Percentiles rank a stretch among this genome's conserved stretches.
Evolutionary conservation across 495 filamentous ascomycete species (phyloP).

Genomic region (Darksidea phi): DNA sequence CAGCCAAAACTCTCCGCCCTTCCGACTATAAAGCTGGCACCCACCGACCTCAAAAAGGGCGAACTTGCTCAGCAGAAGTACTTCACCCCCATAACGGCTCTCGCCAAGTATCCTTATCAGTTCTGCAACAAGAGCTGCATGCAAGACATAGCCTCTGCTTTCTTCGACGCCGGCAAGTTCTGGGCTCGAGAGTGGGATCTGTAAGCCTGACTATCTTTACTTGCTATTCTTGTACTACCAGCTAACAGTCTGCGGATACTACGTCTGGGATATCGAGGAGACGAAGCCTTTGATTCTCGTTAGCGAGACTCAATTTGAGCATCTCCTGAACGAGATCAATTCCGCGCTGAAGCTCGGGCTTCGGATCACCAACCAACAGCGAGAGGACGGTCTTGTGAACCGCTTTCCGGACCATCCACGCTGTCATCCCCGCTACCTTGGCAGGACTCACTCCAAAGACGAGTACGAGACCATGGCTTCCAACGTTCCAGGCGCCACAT

Average conservation of each 20-base stretch:
- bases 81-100: slow-evolving; percentile 61
- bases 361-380: slow-evolving; percentile 50
- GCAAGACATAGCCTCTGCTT: slow-evolving; percentile 51
- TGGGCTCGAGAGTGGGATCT: slow-evolving; percentile 67
- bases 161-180: slow-evolving; percentile 59
- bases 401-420: slow-evolving; percentile 56
- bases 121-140: slow-evolving; percentile 52
- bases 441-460: slow-evolving; percentile 47
- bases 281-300: slow-evolving; percentile 61
- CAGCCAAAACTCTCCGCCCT: not conserved
- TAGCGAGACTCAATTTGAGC: slow-evolving; percentile 59
- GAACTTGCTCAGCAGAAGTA: slow-evolving; percentile 38
- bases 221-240: not conserved
- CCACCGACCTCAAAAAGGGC: slow-evolving; percentile 13
- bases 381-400: slow-evolving; percentile 53
- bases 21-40: slow-evolving; percentile 5
- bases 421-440: slow-evolving; percentile 64
- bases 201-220: slow-evolving; percentile 52
- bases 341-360: slow-evolving; percentile 47
- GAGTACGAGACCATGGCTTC: slow-evolving; percentile 41
- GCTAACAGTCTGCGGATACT: slow-evolving; percentile 56
- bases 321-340: slow-evolving; percentile 62
- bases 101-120: slow-evolving; percentile 60
- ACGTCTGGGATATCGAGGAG: slow-evolving; percentile 52
- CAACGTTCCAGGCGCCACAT: slow-evolving; percentile 32